Conservation (phyloP, 2,329 filamentous ascomycete genomes). For the Acrocalymma vagum region DNA sequence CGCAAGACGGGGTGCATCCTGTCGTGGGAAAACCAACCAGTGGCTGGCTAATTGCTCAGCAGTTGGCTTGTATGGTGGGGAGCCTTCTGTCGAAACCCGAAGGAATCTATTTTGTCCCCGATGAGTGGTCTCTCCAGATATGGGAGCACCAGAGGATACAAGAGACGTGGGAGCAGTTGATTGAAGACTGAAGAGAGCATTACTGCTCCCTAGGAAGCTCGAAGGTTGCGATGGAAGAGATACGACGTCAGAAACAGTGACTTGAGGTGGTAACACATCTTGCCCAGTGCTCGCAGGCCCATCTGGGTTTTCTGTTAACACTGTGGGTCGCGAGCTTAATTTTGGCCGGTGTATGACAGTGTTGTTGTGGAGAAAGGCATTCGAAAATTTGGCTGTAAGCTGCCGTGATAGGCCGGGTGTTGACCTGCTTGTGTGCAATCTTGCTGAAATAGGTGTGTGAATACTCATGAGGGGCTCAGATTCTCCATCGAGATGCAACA, state of each 20-base stretch:
- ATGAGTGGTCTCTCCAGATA: constrained; percentile 39
- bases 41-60: constrained; percentile 24
- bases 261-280: constrained; percentile 9
- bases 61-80: constrained; percentile 21
- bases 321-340: constrained; percentile 34
- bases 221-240: constrained; percentile 35
- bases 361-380: constrained; percentile 33
- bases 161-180: constrained; percentile 46
- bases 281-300: constrained; percentile 9
- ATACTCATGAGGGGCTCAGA: constrained; percentile 35
- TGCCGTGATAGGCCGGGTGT: constrained; percentile 38
- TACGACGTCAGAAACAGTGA: constrained; percentile 22
- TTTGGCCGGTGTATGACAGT: constrained; percentile 44
- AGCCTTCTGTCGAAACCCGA: constrained; percentile 19
- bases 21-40: constrained; percentile 42
- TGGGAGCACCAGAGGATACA: constrained; percentile 39
- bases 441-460: constrained; percentile 14
- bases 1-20: constrained; percentile 38
- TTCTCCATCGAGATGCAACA: constrained; percentile 45
- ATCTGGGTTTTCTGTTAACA: constrained; percentile 21
- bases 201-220: constrained; percentile 38
- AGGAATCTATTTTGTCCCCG: constrained; percentile 22
- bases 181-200: constrained; percentile 30
- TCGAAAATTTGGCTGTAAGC: constrained; percentile 34
- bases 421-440: constrained; percentile 35